phyloP scores from a whole-genome alignment of 2,329 filamentous ascomycete species.

The Talaromyces rugulosus region DNA sequence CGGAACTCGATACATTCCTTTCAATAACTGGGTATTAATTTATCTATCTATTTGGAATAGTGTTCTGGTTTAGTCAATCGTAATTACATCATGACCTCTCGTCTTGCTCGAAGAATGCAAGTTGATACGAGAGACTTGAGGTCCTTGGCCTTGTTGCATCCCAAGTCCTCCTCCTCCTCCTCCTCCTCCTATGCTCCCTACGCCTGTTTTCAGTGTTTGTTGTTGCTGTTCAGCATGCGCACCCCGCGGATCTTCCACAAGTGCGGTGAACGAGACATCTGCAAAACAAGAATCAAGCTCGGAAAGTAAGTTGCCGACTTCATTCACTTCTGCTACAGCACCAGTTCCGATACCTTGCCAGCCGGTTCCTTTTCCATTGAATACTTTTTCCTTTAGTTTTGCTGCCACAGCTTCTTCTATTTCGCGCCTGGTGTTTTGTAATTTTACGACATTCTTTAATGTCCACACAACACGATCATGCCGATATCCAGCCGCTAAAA shows the following conservation, averaged over 20 bases:
- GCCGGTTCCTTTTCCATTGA: constrained; percentile 32
- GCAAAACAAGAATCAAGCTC: constrained; percentile 28
- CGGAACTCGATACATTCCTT: neutral
- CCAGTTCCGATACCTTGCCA: constrained; percentile 39
- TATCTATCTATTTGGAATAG: constrained; percentile 12
- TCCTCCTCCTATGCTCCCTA: neutral
- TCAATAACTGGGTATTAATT: constrained; percentile 1
- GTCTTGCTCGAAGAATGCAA: constrained; percentile 14
- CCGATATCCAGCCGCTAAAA: constrained; percentile 24
- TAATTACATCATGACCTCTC: constrained; percentile 28
- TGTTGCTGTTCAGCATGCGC: neutral
- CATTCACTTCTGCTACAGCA: constrained; percentile 29
- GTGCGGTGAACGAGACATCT: constrained; percentile 5
- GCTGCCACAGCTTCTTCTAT: constrained; percentile 18
- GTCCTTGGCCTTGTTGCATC: neutral
- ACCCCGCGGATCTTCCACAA: neutral
- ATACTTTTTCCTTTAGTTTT: constrained; percentile 29
- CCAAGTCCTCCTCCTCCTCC: neutral
- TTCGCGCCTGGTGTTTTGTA: constrained; percentile 13
- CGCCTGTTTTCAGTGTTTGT: neutral
- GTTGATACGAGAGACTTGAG: constrained; percentile 3
- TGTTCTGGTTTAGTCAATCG: constrained; percentile 27
- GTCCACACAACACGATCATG: constrained; percentile 31
- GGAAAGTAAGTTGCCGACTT: constrained; percentile 29
- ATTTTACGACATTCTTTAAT: constrained; percentile 25